Evolutionary conservation across 2,329 filamentous ascomycete genomes (phyloP).

Genomic region (Beauveria australis): DNA sequence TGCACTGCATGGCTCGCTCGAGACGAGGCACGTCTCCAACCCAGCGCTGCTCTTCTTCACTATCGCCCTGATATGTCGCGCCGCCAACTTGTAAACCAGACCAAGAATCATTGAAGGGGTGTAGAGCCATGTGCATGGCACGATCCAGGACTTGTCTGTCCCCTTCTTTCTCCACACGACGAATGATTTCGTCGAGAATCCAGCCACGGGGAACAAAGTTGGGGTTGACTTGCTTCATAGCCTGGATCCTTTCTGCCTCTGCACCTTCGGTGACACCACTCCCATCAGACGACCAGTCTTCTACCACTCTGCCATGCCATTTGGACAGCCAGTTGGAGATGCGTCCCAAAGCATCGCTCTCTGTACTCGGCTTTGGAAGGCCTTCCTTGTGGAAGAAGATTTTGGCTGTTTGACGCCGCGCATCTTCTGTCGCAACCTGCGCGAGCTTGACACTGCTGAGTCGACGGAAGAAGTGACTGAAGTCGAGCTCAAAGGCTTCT

Average conservation of each 20-base stretch:
- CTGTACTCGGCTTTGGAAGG: conserved; percentile 47
- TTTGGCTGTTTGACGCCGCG: conserved; percentile 53
- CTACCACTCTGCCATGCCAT: conserved; percentile 63
- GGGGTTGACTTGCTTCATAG: conserved; percentile 84
- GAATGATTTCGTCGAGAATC: conserved; percentile 90
- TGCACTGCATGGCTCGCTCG: conserved; percentile 82
- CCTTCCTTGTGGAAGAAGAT: conserved; percentile 77
- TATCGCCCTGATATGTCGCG: conserved; percentile 47
- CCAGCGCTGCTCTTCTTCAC: conserved; percentile 71
- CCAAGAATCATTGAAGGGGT: conserved; percentile 81
- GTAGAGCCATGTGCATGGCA: conserved; percentile 73
- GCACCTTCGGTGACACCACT: conserved; percentile 26
- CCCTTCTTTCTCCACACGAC: conserved; percentile 73
- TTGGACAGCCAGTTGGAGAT: conserved; percentile 73
- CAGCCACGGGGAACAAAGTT: conserved; percentile 87
- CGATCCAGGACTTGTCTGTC: conserved; percentile 71
- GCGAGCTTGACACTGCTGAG: conserved; percentile 56
- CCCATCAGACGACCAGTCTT: conserved; percentile 62
- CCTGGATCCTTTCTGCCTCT: conserved; percentile 55
- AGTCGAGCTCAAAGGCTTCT: conserved; percentile 78
- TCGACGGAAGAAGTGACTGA: conserved; percentile 86
- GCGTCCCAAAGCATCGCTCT: conserved; percentile 55
- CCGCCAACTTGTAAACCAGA: conserved; percentile 40
- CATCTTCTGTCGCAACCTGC: conserved; percentile 57
- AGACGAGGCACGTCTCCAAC: conserved; percentile 75